Conservation (phyloP, 2,329 filamentous ascomycete species). For the Phyllosticta citrichinensis region DNA sequence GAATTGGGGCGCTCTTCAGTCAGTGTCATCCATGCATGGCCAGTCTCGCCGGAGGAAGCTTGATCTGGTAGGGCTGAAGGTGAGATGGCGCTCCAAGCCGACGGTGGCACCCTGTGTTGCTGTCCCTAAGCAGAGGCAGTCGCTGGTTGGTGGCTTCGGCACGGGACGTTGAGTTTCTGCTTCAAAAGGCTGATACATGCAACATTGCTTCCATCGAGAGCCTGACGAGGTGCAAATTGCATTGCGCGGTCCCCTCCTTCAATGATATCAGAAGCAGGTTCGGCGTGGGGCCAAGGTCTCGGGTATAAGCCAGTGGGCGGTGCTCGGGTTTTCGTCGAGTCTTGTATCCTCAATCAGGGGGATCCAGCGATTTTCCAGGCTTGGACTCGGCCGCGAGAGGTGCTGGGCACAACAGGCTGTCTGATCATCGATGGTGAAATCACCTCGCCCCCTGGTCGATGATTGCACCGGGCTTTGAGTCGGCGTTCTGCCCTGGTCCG, state of each 20-base stretch:
- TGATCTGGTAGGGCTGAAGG: conserved; percentile 11
- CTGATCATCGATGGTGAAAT: not conserved
- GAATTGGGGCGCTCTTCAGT: conserved; percentile 7
- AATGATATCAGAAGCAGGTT: not conserved
- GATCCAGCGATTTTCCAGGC: not conserved
- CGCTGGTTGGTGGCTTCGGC: not conserved
- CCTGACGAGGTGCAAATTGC: not conserved
- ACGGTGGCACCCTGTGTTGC: not conserved
- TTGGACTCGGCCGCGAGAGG: not conserved
- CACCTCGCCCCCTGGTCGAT: not conserved
- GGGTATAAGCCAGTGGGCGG: not conserved
- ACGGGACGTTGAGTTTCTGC: not conserved
- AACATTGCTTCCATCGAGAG: not conserved
- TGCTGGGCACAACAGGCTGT: not conserved
- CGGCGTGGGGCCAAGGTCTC: not conserved
- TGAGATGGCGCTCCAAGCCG: conserved; percentile 8
- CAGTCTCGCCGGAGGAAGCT: not conserved
- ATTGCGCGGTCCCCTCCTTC: not conserved
- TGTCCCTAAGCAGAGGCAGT: not conserved
- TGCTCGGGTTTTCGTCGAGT: not conserved
- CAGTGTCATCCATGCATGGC: conserved; percentile 5
- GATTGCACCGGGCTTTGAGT: not conserved
- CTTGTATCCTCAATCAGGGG: not conserved
- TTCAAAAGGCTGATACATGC: not conserved
- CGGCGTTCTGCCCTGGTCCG: not conserved